Evolutionary conservation across 2,329 filamentous ascomycete species (phyloP), one percentile per base, ranked within the genome.

Genomic region (Boeremia lycopersici): DNA sequence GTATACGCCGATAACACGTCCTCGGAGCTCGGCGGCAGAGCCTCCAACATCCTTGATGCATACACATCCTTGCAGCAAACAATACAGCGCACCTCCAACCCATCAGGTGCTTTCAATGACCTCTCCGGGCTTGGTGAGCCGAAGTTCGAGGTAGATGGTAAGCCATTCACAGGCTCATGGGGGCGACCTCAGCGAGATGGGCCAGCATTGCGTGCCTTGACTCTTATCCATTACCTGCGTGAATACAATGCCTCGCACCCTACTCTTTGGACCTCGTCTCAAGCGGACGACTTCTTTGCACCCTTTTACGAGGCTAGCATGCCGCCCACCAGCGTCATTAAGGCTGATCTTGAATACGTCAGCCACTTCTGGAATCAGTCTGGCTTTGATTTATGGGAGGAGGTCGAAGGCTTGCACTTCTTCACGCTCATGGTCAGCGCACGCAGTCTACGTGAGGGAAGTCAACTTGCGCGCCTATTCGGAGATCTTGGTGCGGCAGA

Each of bases 381-480:
- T 6, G 70, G 76, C 6, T 79, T 79, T 48, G 77, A 79, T 54
- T 64, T 79, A 1, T 79, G 77, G 77, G 77, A 79, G 48, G 77
- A 79, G 59, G 72, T 78, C n/a, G 64, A 74, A 31, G 77, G 78
- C 4, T 60, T 75, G 42, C 74, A 76, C 54, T 77, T 77, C 66
- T 77, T 76, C 63, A 77, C 72, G 6, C 62, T 69, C 9, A 74
- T 75, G 64, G 72, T 75, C 15, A 75, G 75, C 47, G 63, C 69
- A 3, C 63, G 71, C 17, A 75, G 74, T 23, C 57, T 77, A 36
- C 58, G 64, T 8, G 72, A 76, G 51, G 75, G 75, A 2, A 64
- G 67, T 2, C 55, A 68, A 7, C 51, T 77, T 3, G 75, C 75
- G 2, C 45, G 56, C 3, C 56, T 63, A 0, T 77, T 77, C 52